Base-by-base conservation (phyloP, 2,329 filamentous ascomycete genomes). In the Shiraia sp. region DNA sequence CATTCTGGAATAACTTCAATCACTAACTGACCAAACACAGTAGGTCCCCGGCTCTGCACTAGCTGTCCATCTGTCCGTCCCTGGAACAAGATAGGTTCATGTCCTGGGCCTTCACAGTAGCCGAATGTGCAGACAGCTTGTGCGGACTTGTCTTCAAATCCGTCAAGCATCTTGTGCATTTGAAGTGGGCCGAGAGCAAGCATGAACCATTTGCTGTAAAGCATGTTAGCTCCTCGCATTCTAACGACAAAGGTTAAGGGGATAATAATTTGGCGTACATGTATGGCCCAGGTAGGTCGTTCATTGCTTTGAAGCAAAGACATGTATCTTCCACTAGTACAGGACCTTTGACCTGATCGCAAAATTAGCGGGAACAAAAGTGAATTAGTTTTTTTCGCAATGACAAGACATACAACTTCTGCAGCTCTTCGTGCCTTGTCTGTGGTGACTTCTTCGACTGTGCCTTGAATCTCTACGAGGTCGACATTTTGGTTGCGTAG, bases 311-410 rank as follows among this genome's bases (percentile, higher is more conserved):
- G 68, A 96, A 99, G 75, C 90, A 95, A 34, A 99, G 78, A 55
- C 90, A 90, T 12, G 93, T 99, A 71, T 99, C 93, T 72, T 99
- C 93, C 9, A 96, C 92, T 27, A 99, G 78, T 7, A 96, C 93
- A 3, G 95, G 91, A 1, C 90, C 90, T 60, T 86, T 77, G 33
- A 93, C 72, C 90, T 95, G 93, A 72, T 89, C 93, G 26, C 4
- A 22, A 7, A 10, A 9, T 8, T 3, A 10, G 44, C 34, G 48
- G 45, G 19, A 27, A 29, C 36, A 12, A 35, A 32, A 16, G 17
- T 40, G 26, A 16, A 38, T 36, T 22, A 34, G 12, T 23, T n/a
- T n/a, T n/a, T n/a, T n/a, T n/a, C n/a, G n/a, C n/a, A n/a, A 17
- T 14, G 8, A 16, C 14, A 10, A 0, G 4, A 63, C 78, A 52